phyloP scores from a whole-genome alignment of 1,139 yeast genomes.

The Blastobotrys serpentis region DNA sequence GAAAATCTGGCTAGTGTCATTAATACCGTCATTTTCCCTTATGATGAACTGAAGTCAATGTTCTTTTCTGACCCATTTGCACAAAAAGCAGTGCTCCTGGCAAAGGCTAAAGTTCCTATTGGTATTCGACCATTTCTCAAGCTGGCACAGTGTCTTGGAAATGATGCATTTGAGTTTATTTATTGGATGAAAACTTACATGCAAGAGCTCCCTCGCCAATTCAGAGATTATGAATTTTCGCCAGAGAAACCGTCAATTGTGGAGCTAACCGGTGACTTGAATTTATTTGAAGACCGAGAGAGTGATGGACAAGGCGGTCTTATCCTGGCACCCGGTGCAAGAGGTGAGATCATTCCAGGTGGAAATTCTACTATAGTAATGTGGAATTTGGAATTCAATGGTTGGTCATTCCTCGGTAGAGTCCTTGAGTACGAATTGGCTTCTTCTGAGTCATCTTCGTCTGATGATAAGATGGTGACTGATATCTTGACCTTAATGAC shows the following conservation, averaged over 20 bases:
- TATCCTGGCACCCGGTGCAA: slow-evolving; percentile 55
- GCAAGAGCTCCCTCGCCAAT: slow-evolving; percentile 39
- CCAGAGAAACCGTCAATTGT: slow-evolving; percentile 41
- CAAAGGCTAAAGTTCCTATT: slow-evolving; percentile 77
- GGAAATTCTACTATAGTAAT: slow-evolving; percentile 49
- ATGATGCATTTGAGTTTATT: slow-evolving; percentile 63
- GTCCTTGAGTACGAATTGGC: slow-evolving; percentile 56
- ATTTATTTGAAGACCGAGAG: slow-evolving; percentile 45
- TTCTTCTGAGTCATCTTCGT: slow-evolving; percentile 22
- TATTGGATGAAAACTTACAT: slow-evolving; percentile 61
- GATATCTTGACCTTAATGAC: slow-evolving; percentile 55
- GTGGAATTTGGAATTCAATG: slow-evolving; percentile 72
- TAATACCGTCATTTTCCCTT: slow-evolving; percentile 48
- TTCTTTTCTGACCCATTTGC: slow-evolving; percentile 59
- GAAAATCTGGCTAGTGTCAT: slow-evolving; percentile 55
- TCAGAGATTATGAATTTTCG: slow-evolving; percentile 36
- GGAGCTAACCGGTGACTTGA: slow-evolving; percentile 41
- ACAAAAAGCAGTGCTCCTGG: slow-evolving; percentile 53
- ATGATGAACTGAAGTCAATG: slow-evolving; percentile 57
- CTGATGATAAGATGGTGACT: slow-evolving; percentile 42
- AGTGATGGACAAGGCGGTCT: slow-evolving; percentile 42
- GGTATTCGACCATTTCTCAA: slow-evolving; percentile 61
- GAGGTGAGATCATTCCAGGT: slow-evolving; percentile 60
- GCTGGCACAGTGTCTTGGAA: slow-evolving; percentile 55
- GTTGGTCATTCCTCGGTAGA: slow-evolving; percentile 85